These are phyloP conservation scores for Termitomyces sp. DNA, from an alignment of 768 basidiomycete species.

Conservation along the genomic window DNA sequence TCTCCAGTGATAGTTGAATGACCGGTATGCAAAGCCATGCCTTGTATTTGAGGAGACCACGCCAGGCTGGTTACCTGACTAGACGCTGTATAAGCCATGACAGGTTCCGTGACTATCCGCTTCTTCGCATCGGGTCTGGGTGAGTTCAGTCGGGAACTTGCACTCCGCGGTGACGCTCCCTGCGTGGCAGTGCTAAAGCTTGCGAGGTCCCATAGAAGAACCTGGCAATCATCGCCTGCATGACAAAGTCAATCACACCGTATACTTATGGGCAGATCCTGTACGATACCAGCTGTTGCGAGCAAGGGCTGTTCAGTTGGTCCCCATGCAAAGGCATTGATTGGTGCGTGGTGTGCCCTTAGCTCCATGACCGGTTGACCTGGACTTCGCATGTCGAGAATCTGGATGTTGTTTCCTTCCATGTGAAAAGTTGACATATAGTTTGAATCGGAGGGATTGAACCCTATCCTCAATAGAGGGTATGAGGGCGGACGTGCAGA, in stretches of 20 bases:
- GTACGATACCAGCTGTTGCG: conserved; percentile 76
- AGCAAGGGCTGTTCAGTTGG: conserved; percentile 78
- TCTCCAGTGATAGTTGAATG: conserved; percentile 75
- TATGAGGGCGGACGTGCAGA: conserved; percentile 72
- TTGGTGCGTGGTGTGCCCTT: conserved; percentile 72
- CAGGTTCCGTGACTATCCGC: conserved; percentile 67
- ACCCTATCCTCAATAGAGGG: conserved; percentile 81
- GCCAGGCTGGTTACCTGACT: conserved; percentile 80
- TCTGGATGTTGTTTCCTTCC: conserved; percentile 86
- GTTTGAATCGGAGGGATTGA: conserved; percentile 88
- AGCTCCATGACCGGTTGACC: conserved; percentile 94
- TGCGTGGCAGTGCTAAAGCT: conserved; percentile 49
- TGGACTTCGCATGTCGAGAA: conserved; percentile 95
- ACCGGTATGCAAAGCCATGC: conserved; percentile 72
- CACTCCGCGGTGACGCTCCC: conserved; percentile 64
- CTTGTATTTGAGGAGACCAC: conserved; percentile 85
- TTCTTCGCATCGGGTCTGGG: conserved; percentile 81
- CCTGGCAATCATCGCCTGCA: conserved; percentile 88
- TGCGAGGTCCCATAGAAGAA: conserved; percentile 90
- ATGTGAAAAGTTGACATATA: conserved; percentile 98
- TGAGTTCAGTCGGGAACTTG: conserved; percentile 71
- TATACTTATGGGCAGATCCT: neutral
- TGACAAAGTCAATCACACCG: conserved; percentile 3
- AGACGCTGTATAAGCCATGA: conserved; percentile 80
- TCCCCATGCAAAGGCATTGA: conserved; percentile 92